These are phyloP conservation scores for Yamadazyma laniorum DNA, from an alignment of 805 yeast species.

Conservation along the genomic window DNA sequence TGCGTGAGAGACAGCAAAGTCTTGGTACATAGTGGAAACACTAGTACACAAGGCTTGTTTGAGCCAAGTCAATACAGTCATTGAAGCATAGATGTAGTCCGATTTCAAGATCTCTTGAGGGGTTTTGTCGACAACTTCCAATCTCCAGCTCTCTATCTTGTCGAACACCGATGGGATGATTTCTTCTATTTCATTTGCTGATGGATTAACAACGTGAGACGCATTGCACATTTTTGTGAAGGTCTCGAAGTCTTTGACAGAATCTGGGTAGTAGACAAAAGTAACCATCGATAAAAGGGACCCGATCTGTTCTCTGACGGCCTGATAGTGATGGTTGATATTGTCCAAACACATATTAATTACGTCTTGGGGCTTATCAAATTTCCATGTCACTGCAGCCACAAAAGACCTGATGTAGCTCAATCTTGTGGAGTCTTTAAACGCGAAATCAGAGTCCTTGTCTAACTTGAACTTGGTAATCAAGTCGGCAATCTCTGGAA, in stretches of 20 bases:
- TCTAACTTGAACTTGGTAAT: constrained; percentile 50
- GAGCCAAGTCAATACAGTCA: constrained; percentile 65
- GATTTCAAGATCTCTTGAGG: constrained; percentile 61
- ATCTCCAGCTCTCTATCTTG: constrained; percentile 43
- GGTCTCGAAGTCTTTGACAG: constrained; percentile 34
- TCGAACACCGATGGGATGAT: constrained; percentile 45
- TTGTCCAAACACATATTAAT: constrained; percentile 44
- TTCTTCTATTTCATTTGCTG: constrained; percentile 20
- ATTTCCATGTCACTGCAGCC: constrained; percentile 53
- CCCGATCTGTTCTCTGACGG: constrained; percentile 69
- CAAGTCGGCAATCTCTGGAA: constrained; percentile 47
- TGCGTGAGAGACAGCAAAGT: constrained; percentile 48
- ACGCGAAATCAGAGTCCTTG: constrained; percentile 56
- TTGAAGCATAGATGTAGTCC: constrained; percentile 59
- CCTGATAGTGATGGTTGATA: constrained; percentile 66
- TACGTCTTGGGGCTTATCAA: constrained; percentile 47
- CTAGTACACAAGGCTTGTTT: constrained; percentile 53
- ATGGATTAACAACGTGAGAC: constrained; percentile 17
- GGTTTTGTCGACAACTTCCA: constrained; percentile 31
- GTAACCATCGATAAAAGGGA: constrained; percentile 51
- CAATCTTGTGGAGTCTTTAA: constrained; percentile 61
- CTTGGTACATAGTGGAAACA: constrained; percentile 51
- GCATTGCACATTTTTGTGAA: constrained; percentile 41
- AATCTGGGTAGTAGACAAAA: constrained; percentile 41
- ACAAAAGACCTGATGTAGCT: constrained; percentile 52